Conservation (phyloP, 176 grass and related monocot genomes). For the Oropetium thomaeum region DNA sequence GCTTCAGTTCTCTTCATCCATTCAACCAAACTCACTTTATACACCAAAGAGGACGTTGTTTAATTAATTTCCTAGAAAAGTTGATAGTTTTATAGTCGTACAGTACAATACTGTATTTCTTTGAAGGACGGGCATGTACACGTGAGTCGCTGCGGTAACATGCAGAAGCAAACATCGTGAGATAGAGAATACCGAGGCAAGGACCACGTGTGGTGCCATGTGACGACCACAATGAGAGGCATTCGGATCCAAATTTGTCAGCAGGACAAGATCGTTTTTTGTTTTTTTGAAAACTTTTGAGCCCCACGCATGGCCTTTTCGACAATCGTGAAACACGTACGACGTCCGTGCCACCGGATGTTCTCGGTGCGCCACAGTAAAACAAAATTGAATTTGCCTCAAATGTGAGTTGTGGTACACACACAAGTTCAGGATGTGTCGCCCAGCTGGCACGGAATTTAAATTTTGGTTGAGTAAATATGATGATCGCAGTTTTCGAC, state of each 20-base stretch:
- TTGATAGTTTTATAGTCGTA: no score
- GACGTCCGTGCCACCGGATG: background rate
- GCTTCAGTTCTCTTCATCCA: no score
- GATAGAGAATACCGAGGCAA: constrained; percentile 15
- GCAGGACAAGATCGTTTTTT: background rate
- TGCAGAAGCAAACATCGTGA: background rate
- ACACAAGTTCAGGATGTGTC: background rate
- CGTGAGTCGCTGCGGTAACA: background rate
- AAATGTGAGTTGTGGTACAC: no score
- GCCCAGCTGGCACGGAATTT: background rate
- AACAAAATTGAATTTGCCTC: no score
- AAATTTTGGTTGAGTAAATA: background rate
- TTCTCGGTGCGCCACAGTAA: background rate
- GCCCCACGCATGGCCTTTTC: background rate
- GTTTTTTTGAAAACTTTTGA: background rate
- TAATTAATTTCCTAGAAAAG: no score
- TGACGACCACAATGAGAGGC: background rate
- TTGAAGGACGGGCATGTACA: background rate
- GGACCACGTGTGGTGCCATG: constrained; percentile 26
- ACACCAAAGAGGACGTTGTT: no score
- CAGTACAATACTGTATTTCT: background rate
- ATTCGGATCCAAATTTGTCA: constrained; percentile 25
- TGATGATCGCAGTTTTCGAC: background rate
- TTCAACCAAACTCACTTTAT: no score
- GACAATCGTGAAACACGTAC: background rate